These are phyloP conservation scores for Tephrocybe sp. DNA, from an alignment of 768 basidiomycete species.

Conservation along the genomic window DNA sequence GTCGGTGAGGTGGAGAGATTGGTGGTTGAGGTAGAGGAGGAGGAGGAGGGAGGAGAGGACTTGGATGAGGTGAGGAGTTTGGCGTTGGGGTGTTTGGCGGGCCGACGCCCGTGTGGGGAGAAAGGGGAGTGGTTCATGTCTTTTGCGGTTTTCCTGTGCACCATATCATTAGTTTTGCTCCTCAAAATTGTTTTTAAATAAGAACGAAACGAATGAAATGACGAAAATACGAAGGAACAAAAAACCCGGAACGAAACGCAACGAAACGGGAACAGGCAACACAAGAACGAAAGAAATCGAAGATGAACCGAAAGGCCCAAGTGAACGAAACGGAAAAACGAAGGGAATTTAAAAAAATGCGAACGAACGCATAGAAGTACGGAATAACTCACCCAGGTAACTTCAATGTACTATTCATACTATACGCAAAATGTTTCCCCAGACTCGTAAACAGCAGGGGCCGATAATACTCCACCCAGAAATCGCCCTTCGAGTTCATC, in stretches of 20 bases:
- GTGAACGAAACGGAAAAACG: no score
- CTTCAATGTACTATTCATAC: conserved; percentile 88
- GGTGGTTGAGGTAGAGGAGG: no score
- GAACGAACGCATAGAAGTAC: no score
- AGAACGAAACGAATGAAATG: no score
- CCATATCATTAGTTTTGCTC: background rate
- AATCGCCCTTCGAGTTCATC: conserved; percentile 71
- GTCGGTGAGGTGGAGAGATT: background rate
- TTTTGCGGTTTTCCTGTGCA: conserved; percentile 62
- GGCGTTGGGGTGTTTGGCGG: conserved; percentile 37
- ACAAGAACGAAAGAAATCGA: background rate
- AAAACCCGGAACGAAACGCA: no score
- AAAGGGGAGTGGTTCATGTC: conserved; percentile 79
- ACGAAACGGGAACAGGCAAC: no score
- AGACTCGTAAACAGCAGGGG: conserved; percentile 82
- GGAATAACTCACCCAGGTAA: conserved; percentile 70
- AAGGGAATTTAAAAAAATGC: no score
- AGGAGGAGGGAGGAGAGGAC: no score
- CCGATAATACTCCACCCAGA: conserved; percentile 89
- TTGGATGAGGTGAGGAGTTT: background rate
- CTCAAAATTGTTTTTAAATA: no score
- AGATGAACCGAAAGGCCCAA: background rate
- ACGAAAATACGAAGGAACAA: no score
- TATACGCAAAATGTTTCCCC: conserved; percentile 87
- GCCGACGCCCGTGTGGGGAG: conserved; percentile 49